phyloP scores from a whole-genome alignment of 129 eudicot genomes.

The Oenanthe sinensis region DNA sequence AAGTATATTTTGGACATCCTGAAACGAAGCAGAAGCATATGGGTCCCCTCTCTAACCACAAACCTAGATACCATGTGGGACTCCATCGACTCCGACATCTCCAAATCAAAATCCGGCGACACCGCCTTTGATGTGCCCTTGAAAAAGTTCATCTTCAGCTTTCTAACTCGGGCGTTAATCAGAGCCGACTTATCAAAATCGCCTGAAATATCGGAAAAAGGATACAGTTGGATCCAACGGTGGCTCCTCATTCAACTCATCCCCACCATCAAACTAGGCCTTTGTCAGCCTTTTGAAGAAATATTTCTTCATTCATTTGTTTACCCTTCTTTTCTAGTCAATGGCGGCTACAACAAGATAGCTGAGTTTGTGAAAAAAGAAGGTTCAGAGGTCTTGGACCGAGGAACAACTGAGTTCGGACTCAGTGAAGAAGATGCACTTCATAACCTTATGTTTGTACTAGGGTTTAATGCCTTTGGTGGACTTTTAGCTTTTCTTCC shows the following conservation, averaged over 20 bases:
- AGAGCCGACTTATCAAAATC: constrained; percentile 31
- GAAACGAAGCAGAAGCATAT: constrained; percentile 32
- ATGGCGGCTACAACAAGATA: constrained; percentile 37
- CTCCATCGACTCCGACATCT: constrained; percentile 23
- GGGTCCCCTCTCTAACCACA: constrained; percentile 30
- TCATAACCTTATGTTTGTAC: constrained; percentile 40
- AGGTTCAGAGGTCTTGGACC: constrained; percentile 20
- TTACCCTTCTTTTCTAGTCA: constrained; percentile 37
- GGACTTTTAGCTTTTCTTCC: constrained; percentile 33
- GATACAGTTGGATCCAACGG: constrained; percentile 25
- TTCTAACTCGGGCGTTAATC: constrained; percentile 25
- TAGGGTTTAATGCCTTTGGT: constrained; percentile 56
- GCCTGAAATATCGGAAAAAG: constrained; percentile 32
- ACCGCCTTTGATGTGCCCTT: constrained; percentile 20
- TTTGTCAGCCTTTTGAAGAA: constrained; percentile 42
- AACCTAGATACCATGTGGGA: constrained; percentile 46
- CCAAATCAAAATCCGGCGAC: constrained; percentile 17
- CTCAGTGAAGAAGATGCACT: constrained; percentile 32
- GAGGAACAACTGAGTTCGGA: constrained; percentile 31
- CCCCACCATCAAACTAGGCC: constrained; percentile 29
- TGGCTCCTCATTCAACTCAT: constrained; percentile 47
- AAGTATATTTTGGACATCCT: constrained; percentile 31
- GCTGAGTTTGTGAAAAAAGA: constrained; percentile 21
- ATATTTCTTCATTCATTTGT: constrained; percentile 47
- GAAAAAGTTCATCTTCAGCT: constrained; percentile 37